Conservation (phyloP, 495 filamentous ascomycete genomes). For the Aspergillus hancockii region DNA sequence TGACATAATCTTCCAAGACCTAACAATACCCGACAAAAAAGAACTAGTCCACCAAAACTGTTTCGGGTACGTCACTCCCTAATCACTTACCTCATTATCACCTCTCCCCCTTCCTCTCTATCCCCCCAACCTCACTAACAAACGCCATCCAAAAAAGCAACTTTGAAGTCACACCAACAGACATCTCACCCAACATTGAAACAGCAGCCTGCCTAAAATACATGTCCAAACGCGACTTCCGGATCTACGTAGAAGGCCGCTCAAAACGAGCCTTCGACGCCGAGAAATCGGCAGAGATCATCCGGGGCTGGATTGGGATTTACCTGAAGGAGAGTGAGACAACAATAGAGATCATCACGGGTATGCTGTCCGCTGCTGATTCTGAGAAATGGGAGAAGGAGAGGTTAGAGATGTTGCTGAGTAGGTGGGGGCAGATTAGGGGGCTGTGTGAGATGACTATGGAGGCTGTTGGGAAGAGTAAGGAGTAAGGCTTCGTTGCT, state of each 20-base stretch:
- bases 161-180: slow-evolving; percentile 54
- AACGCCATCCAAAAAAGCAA: slow-evolving; percentile 30
- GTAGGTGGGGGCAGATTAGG: slow-evolving; percentile 48
- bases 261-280: slow-evolving; percentile 20
- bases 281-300: slow-evolving; percentile 21
- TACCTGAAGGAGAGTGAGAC: slow-evolving; percentile 26
- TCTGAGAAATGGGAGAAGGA: slow-evolving; percentile 19
- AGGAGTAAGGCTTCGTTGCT: neutral
- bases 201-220: slow-evolving; percentile 52
- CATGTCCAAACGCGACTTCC: slow-evolving; percentile 31
- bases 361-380: slow-evolving; percentile 17
- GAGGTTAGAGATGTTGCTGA: slow-evolving; percentile 27
- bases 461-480: neutral
- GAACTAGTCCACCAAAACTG: slow-evolving; percentile 51
- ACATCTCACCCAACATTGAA: slow-evolving; percentile 59
- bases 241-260: slow-evolving; percentile 30
- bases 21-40: slow-evolving; percentile 41
- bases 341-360: slow-evolving; percentile 27
- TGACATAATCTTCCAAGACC: slow-evolving; percentile 53
- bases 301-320: slow-evolving; percentile 25
- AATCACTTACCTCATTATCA: neutral
- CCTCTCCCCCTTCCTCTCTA: neutral
- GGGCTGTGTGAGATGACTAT: slow-evolving; percentile 25
- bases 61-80: slow-evolving; percentile 41
- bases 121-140: neutral